phyloP scores from a whole-genome alignment of 2,329 filamentous ascomycete species.

The Trichothecium roseum region DNA sequence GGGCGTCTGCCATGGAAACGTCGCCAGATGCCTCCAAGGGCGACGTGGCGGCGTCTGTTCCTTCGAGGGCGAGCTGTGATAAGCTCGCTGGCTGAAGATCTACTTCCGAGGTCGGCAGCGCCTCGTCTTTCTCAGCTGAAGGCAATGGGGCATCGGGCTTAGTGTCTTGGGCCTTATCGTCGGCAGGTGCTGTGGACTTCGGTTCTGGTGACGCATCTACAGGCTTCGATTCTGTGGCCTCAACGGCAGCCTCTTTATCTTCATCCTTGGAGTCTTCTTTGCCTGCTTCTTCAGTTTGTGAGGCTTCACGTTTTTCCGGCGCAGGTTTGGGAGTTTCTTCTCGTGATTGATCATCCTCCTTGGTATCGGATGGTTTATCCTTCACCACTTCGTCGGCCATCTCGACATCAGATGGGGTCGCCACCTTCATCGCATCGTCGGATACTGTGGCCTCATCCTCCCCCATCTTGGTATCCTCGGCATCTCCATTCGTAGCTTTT shows the following conservation, averaged over 20 bases:
- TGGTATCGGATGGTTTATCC: too few relatives aligned
- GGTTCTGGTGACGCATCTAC: neutral
- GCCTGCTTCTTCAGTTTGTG: neutral
- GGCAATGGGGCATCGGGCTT: neutral
- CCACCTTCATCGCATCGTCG: too few relatives aligned
- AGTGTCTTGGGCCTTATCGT: neutral
- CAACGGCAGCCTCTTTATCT: constrained; percentile 3
- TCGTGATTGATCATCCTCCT: too few relatives aligned
- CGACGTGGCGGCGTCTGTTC: constrained; percentile 17
- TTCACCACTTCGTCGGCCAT: too few relatives aligned
- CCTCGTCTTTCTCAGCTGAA: constrained; percentile 6
- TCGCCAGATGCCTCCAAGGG: constrained; percentile 24
- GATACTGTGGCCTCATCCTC: constrained; percentile 3
- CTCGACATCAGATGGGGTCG: too few relatives aligned
- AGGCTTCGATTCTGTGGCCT: neutral
- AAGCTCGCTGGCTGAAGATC: constrained; percentile 24
- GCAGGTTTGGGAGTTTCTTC: neutral
- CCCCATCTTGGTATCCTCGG: constrained; percentile 12
- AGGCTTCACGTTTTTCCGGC: neutral
- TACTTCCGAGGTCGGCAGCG: constrained; percentile 19
- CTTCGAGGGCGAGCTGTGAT: constrained; percentile 27
- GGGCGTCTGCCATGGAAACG: constrained; percentile 43
- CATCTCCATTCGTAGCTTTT: constrained; percentile 13
- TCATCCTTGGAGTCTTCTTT: neutral
- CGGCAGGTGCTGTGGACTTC: neutral